Base-by-base conservation (phyloP, 805 yeast species). In the Kodamaea laetipori region DNA sequence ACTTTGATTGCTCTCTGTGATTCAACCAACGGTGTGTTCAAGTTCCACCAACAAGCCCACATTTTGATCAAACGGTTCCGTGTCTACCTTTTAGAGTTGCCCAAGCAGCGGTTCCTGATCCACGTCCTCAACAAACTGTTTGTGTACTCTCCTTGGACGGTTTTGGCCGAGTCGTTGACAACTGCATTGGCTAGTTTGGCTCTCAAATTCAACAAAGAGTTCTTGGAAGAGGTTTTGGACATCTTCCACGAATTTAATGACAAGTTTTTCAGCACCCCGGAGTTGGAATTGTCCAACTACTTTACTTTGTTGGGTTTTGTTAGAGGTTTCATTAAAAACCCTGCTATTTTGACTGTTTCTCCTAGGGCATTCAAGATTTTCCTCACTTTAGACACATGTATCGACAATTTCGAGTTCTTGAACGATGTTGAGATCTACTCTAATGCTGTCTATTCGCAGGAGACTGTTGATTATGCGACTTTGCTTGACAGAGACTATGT, bases 1-100 rank as follows among this genome's bases (percentile, higher is more conserved):
- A 73, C 76, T 4, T 64, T 83, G 46, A 51, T 76, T 35, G 85
- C 88, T 0, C 60, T 84, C 19, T 78, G 84, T 47, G 66, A 67
- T 19, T 64, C 71, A 8, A 56, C 73, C 3, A 44, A 45, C 4
- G 63, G 67, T 6, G 54, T 60, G 7, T 46, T 60, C 38, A 63
- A 61, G 26, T 51, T 55, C 17, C 55, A 58, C 1, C 54, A 49
- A 4, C 76, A 74, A 37, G 80, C 78, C 10, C 55, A 60, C 4
- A 44, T 71, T 19, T 55, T 81, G 13, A 54, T 76, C n/a, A 57
- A 67, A 7, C 73, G 76, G 36, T 59, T 81, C 39, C 48, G 70
- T 3, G 58, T 68, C 1, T 80, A 80, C 51, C 72, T 82, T 25
- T 48, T 67, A 28, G 78, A 74, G 37, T 60, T 75, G 23, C 74